phyloP scores from a whole-genome alignment of 805 yeast genomes.

The Candida vartiovaarae region DNA sequence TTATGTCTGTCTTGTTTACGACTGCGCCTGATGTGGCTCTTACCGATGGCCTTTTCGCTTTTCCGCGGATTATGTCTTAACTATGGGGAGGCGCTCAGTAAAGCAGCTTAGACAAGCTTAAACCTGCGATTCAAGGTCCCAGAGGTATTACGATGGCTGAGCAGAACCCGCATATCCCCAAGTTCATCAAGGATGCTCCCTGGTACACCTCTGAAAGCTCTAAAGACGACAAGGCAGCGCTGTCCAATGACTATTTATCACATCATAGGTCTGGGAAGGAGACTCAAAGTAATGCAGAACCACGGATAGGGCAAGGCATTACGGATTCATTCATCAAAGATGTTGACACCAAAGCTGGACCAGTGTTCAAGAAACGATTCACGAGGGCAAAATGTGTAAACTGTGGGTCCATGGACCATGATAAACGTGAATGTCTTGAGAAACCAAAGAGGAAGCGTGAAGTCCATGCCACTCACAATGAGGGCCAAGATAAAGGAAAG shows the following conservation, averaged over 20 bases:
- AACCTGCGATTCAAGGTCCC: background rate
- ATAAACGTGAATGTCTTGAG: slow-evolving; percentile 49
- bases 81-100: background rate
- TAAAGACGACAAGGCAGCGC: slow-evolving; percentile 6
- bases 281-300: slow-evolving; percentile 35
- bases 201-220: slow-evolving; percentile 26
- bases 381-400: slow-evolving; percentile 42
- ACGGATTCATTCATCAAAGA: slow-evolving; percentile 33
- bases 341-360: background rate
- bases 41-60: too few relatives aligned
- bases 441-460: slow-evolving; percentile 37
- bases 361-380: slow-evolving; percentile 2
- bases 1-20: too few relatives aligned
- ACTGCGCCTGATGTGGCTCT: too few relatives aligned
- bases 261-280: slow-evolving; percentile 42
- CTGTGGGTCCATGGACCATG: slow-evolving; percentile 48
- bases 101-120: background rate
- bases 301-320: slow-evolving; percentile 53
- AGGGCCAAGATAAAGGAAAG: slow-evolving; percentile 6
- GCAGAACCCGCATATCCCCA: slow-evolving; percentile 33
- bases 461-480: slow-evolving; percentile 1
- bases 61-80: too few relatives aligned
- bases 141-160: slow-evolving; percentile 3
- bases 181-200: slow-evolving; percentile 33
- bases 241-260: slow-evolving; percentile 37